Evolutionary conservation across 495 filamentous ascomycete genomes (phyloP).

Genomic region (Podospora anserina): DNA sequence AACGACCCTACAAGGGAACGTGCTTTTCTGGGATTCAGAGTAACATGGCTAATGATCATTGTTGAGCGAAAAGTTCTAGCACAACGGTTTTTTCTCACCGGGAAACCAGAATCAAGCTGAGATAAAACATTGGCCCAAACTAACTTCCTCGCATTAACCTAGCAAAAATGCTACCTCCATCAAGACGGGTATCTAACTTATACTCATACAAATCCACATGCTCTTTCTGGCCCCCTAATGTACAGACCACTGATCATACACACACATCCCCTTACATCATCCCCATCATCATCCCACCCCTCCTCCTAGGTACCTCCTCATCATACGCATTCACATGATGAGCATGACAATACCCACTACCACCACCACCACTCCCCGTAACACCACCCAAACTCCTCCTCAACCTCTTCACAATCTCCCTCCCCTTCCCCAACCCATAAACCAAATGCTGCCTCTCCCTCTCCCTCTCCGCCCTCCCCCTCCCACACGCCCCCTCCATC

Average conservation of each 20-base stretch:
- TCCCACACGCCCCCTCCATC: not conserved
- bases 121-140: too few relatives aligned
- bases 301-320: not conserved
- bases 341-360: not conserved
- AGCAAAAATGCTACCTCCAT: not conserved
- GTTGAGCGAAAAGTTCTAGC: too few relatives aligned
- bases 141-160: not conserved
- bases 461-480: not conserved
- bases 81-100: too few relatives aligned
- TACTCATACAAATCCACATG: not conserved
- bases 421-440: conserved; percentile 2
- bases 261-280: not conserved
- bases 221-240: not conserved
- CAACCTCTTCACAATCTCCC: conserved; percentile 14
- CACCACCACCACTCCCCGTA: not conserved
- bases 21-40: too few relatives aligned
- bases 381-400: conserved; percentile 9
- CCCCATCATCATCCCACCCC: not conserved
- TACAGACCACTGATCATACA: not conserved
- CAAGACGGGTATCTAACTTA: not conserved
- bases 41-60: too few relatives aligned
- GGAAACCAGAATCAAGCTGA: too few relatives aligned
- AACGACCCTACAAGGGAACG: not conserved
- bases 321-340: not conserved
- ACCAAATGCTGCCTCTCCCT: not conserved